phyloP scores from a whole-genome alignment of 352 stramenopile genomes.

The Phytophthora cryptogea region DNA sequence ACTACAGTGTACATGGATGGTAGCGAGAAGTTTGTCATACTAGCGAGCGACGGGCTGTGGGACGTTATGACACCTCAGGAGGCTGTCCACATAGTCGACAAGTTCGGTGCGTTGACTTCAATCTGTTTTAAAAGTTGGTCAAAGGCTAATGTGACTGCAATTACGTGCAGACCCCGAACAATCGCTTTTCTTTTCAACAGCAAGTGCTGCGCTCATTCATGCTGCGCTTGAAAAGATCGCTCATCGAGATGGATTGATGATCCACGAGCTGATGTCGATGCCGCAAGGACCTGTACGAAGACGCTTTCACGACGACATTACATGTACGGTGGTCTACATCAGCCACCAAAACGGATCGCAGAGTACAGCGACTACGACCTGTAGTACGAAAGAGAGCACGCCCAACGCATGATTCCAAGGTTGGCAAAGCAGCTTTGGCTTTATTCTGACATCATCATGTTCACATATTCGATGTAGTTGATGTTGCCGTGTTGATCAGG shows the following conservation, averaged over 20 bases:
- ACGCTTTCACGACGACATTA: conserved; percentile 81
- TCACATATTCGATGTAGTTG: conserved; percentile 94
- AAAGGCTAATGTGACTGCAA: conserved; percentile 2
- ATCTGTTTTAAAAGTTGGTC: not conserved
- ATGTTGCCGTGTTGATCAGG: conserved; percentile 92
- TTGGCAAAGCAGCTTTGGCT: conserved; percentile 7
- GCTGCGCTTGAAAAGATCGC: conserved; percentile 70
- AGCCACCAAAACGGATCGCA: conserved; percentile 22
- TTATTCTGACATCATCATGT: conserved; percentile 95
- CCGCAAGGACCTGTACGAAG: conserved; percentile 49
- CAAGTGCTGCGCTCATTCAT: conserved; percentile 70
- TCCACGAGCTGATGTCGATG: conserved; percentile 71
- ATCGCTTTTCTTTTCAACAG: conserved; percentile 58
- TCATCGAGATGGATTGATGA: conserved; percentile 67
- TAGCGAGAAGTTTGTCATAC: conserved; percentile 69
- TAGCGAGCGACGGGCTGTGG: conserved; percentile 86
- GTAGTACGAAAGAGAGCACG: conserved; percentile 8
- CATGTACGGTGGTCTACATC: conserved; percentile 78
- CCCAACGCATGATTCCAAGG: conserved; percentile 13
- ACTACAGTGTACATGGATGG: conserved; percentile 50
- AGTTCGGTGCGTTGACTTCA: conserved; percentile 53
- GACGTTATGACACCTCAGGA: conserved; percentile 75
- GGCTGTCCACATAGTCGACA: conserved; percentile 64
- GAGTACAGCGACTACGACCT: conserved; percentile 4
- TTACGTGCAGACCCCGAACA: conserved; percentile 44